phyloP scores from a whole-genome alignment of 1,284 basidiomycete genomes.

The Apiotrichum brassicae region DNA sequence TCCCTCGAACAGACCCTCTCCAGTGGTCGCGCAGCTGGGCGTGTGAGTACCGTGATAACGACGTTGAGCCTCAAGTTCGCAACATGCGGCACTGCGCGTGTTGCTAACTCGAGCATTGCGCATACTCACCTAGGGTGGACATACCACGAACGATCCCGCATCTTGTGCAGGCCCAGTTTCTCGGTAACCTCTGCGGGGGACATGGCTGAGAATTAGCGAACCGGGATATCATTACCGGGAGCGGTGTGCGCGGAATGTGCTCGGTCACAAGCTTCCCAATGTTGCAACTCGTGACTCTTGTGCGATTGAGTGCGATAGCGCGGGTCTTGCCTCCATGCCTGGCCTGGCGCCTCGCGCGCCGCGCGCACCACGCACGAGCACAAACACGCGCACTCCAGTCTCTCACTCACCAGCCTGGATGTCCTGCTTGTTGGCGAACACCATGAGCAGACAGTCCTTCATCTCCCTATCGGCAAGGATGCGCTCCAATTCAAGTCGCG shows the following conservation, averaged over 20 bases:
- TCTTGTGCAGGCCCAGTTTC: constrained; percentile 87
- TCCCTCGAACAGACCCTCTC: constrained; percentile 91
- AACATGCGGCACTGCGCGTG: too few species aligned
- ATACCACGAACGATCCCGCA: constrained; percentile 98
- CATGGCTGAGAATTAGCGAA: constrained; percentile 62
- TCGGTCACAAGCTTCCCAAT: neutral
- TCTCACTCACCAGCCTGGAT: constrained; percentile 74
- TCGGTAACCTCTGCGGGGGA: constrained; percentile 98
- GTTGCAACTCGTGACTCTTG: neutral
- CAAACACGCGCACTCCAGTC: too few species aligned
- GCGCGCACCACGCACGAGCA: neutral
- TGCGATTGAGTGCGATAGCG: neutral
- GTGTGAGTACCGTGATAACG: constrained; percentile 4
- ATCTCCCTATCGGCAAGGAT: constrained; percentile 97
- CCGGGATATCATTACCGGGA: too few species aligned
- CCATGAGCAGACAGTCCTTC: constrained; percentile 92
- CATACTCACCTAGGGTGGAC: constrained; percentile 82
- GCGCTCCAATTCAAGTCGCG: constrained; percentile 89
- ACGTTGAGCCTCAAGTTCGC: too few species aligned
- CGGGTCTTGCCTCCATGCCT: too few species aligned
- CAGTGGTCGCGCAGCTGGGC: constrained; percentile 82
- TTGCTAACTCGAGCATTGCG: too few species aligned
- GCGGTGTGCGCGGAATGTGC: too few species aligned
- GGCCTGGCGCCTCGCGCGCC: too few species aligned
- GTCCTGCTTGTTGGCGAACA: constrained; percentile 99